Evolutionary conservation across 2,329 filamentous ascomycete genomes (phyloP).

Genomic region (Fusarium coicis): DNA sequence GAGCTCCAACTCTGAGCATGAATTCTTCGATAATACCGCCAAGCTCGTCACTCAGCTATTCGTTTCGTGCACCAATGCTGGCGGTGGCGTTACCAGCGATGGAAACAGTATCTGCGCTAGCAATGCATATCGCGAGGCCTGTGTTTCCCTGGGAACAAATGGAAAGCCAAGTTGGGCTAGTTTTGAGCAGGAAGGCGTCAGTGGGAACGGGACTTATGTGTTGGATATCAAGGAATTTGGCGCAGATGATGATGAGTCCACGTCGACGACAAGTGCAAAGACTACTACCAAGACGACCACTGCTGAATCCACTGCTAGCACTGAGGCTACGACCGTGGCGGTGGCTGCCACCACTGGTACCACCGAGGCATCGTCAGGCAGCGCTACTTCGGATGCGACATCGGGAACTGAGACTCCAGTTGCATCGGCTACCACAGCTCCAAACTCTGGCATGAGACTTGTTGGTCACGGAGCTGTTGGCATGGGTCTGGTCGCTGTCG

Average conservation of each 20-base stretch:
- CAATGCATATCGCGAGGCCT: slow-evolving; percentile 27
- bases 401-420: neutral
- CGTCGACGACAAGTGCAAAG: neutral
- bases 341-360: neutral
- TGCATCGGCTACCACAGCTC: neutral
- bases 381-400: neutral
- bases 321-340: neutral
- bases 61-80: slow-evolving; percentile 33
- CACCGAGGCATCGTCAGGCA: neutral
- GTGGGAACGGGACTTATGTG: slow-evolving; percentile 17
- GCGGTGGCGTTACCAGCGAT: slow-evolving; percentile 30
- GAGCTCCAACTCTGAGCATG: slow-evolving; percentile 9
- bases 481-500: neutral
- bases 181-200: slow-evolving; percentile 3
- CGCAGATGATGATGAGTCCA: slow-evolving; percentile 6
- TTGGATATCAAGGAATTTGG: slow-evolving; percentile 25
- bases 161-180: slow-evolving; percentile 30
- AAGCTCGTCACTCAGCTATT: slow-evolving; percentile 37
- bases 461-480: neutral
- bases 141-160: slow-evolving; percentile 18
- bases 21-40: slow-evolving; percentile 32
- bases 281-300: slow-evolving; percentile 5
- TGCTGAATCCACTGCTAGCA: neutral
- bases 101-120: slow-evolving; percentile 31
- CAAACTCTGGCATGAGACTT: neutral